Evolutionary conservation across 352 stramenopile genomes (phyloP), one percentile per base, ranked within the genome.

Genomic region (Phytophthora sp.): DNA sequence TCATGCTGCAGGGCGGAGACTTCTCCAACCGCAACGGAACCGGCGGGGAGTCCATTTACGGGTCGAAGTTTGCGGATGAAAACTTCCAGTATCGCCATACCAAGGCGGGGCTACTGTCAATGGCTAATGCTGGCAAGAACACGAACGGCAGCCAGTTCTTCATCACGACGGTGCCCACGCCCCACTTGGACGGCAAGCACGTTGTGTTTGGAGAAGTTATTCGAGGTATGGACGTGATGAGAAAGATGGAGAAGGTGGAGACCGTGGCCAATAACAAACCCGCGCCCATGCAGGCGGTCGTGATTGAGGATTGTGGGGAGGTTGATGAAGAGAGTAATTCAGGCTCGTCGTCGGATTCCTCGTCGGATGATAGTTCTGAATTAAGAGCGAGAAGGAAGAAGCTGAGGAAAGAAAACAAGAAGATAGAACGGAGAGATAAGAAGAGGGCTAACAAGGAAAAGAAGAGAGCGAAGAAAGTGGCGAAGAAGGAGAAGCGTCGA

Each of bases 141-240:
- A 89, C 86, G 2, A 94, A 94, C 46, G 85, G 86, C 29, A 90
- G 79, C 50, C 86, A 94, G 73, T 94, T 94, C 67, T 94, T 93
- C 80, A 91, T 94, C 62, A 93, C 82, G 57, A 89, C 84, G 0
- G 79, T 78, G 38, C 70, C 90, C 26, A 98, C 96, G 11, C 94
- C 96, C 5, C 97, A 99, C 67, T 79, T 99, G 29, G 96, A 99
- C 76, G 90, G 93, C 26, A 99, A 99, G 77, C 98, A 99, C 80
- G 97, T 99, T 16, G 97, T 99, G n/a, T 99, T 99, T 99, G 98
- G 98, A 18, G 91, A 98, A 63, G 97, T 99, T 13, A 72, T 84
- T 21, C 65, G 62, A 4, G 90, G 89, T 0, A 87, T 90, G 76
- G 66, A 90, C 11, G 73, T 93, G 39, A 77, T 95, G 52, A 69